Conservation (phyloP, 495 filamentous ascomycete genomes). For the Hamigera avellanea region DNA sequence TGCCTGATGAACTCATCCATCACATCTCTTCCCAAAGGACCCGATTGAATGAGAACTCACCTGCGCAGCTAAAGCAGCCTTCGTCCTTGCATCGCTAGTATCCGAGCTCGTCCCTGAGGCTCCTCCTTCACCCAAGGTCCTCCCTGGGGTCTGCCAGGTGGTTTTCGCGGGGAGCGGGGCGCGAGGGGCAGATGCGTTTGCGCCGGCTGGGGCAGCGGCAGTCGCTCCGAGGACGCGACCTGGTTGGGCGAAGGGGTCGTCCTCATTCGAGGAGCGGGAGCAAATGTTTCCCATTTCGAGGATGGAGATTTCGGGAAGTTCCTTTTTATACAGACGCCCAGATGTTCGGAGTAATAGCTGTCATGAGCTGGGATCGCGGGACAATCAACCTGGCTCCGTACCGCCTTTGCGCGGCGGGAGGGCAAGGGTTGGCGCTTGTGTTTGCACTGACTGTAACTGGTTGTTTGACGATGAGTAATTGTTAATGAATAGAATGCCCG, state of each 20-base stretch:
- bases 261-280: conserved; percentile 47
- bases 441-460: no score
- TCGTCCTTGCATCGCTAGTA: conserved; percentile 39
- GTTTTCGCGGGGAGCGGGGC: conserved; percentile 29
- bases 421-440: no score
- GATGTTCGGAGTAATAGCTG: no score
- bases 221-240: conserved; percentile 54
- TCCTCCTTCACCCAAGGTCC: conserved; percentile 37
- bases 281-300: conserved; percentile 63
- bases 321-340: no score
- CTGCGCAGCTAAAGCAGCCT: conserved; percentile 60
- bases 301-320: neutral
- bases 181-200: conserved; percentile 15
- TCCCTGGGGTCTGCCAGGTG: conserved; percentile 37
- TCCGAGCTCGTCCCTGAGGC: conserved; percentile 10
- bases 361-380: no score
- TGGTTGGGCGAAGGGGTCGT: conserved; percentile 44
- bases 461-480: no score
- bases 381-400: no score
- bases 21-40: no score
- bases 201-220: conserved; percentile 24
- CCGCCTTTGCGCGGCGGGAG: no score
- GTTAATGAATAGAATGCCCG: no score
- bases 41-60: conserved; percentile 28
- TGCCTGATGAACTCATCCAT: no score